Conservation (phyloP, 306 rosid species). For the Luffa aegyptiaca region DNA sequence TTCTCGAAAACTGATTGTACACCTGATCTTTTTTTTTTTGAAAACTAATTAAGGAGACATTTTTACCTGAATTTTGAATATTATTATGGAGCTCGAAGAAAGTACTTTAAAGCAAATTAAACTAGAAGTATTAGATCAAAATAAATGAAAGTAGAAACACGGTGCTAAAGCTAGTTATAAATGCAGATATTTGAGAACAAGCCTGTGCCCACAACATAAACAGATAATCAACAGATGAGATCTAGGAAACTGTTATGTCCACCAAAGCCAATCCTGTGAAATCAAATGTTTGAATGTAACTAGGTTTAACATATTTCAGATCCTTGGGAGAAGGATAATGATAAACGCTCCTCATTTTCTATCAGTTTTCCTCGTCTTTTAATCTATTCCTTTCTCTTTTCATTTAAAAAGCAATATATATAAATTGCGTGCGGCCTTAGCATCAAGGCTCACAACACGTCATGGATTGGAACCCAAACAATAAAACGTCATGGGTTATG, state of each 20-base stretch:
- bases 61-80: background rate
- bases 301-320: background rate
- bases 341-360: background rate
- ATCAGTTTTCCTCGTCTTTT: background rate
- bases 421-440: background rate
- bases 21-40: background rate
- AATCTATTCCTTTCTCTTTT: background rate
- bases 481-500: background rate
- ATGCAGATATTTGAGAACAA: background rate
- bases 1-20: background rate
- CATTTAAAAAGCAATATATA: background rate
- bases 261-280: background rate
- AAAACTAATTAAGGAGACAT: background rate
- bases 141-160: background rate
- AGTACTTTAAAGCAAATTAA: background rate
- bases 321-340: background rate
- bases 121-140: background rate
- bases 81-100: background rate
- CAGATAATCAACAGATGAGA: slow-evolving; percentile 4
- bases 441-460: background rate
- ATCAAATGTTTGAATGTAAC: background rate
- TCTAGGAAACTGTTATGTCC: background rate
- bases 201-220: background rate
- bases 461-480: background rate
- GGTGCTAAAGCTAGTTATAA: background rate